Base-by-base conservation (phyloP, 805 yeast genomes). In the Huiozyma sinensis region DNA sequence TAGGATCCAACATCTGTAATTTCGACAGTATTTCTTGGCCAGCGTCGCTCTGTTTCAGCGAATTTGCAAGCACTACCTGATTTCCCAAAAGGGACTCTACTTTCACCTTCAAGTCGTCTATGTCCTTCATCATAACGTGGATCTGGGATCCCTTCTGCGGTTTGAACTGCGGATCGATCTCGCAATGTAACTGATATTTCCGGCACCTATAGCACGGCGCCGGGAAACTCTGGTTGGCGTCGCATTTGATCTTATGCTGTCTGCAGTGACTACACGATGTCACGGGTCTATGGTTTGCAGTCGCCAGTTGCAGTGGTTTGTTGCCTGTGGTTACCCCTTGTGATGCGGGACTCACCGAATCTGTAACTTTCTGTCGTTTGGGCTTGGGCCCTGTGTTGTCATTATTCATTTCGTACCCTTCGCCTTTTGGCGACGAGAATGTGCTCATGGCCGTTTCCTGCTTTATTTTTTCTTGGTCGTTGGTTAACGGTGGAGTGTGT, bases 211-310 rank as follows among this genome's bases (percentile, higher is more conserved):
- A 74, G 61, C 97, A 89, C 0, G 95, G 83, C 6, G 70, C 68
- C 0, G 96, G 96, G 51, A 75, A 83, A 49, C 81, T 77, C 24
- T 83, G 89, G 3, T 86, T 75, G 1, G 97, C 97, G 58, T 89
- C 86, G 64, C 97, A 89, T 58, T 83, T 83, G 61, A 89, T 87
- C 63, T 89, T 89, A 61, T 88, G 96, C 59, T 89, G 96, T 42
- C 97, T 76, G 58, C 97, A 89, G 60, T 87, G 92, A 0, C 95
- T 85, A 59, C 97, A 89, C 3, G 95, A 83, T 0, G 95, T 86
- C 1, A 88, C 94, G 0, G 95, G 95, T 44, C 96, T 67, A 55
- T 84, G 90, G 1, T 81, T 49, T 9, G 42, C 34, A 3, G 35
- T 34, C 7, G 36, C 37, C 13, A 11, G 33, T 31, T 11, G n/a